These are phyloP conservation scores for Didymella segeticola DNA, from an alignment of 2,329 filamentous ascomycete species.

Conservation along the genomic window DNA sequence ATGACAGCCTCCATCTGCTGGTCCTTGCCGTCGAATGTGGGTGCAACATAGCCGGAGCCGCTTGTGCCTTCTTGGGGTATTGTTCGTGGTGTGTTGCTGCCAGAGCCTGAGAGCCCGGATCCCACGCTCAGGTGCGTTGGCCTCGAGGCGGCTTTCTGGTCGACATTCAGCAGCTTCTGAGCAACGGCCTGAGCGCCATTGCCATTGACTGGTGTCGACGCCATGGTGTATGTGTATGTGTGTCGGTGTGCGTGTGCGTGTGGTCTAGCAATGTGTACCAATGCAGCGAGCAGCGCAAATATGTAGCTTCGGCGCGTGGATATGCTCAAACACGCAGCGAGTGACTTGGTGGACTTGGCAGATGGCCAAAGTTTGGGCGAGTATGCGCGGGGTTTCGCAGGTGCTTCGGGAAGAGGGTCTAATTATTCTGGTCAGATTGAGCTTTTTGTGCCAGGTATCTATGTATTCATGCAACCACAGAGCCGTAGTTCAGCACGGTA, in stretches of 20 bases:
- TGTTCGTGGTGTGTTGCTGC: conserved; percentile 66
- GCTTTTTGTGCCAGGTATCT: too few species aligned
- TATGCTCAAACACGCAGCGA: conserved; percentile 9
- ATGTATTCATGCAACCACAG: neutral
- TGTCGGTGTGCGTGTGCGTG: conserved; percentile 20
- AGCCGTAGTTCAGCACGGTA: neutral
- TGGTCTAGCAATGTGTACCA: neutral
- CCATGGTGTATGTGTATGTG: conserved; percentile 32
- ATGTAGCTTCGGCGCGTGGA: conserved; percentile 8
- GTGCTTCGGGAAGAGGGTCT: too few species aligned
- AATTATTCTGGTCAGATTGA: too few species aligned
- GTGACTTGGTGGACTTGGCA: conserved; percentile 17
- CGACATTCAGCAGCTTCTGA: conserved; percentile 63
- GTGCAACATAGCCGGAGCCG: conserved; percentile 86
- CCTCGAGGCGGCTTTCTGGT: conserved; percentile 79
- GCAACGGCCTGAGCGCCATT: conserved; percentile 32
- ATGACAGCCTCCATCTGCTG: conserved; percentile 89
- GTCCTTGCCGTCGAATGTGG: conserved; percentile 89
- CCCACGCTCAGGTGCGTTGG: conserved; percentile 84
- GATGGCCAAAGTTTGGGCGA: conserved; percentile 8
- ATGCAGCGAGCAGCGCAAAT: neutral
- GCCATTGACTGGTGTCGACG: conserved; percentile 43
- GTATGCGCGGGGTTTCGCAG: conserved; percentile 1
- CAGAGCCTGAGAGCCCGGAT: conserved; percentile 59
- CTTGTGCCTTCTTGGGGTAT: conserved; percentile 84